Conservation (phyloP, 2,329 filamentous ascomycete species). For the Cadophora sp. region DNA sequence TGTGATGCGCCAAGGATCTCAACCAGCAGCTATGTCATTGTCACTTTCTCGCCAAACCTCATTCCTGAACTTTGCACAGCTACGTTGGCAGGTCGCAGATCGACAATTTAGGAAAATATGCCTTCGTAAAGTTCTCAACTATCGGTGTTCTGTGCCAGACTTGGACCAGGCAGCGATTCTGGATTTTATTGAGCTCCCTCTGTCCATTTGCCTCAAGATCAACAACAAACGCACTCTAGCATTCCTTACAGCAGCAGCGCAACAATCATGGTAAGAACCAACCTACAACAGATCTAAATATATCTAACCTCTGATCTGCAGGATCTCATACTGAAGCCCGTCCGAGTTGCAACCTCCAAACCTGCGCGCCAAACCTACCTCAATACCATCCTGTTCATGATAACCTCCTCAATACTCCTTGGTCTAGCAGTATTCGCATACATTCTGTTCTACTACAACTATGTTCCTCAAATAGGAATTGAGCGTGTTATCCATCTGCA, state of each 20-base stretch:
- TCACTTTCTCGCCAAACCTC: constrained; percentile 7
- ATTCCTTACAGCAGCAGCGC: constrained; percentile 6
- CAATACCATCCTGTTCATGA: constrained; percentile 51
- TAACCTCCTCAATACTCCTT: constrained; percentile 60
- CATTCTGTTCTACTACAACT: constrained; percentile 70
- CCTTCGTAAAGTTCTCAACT: background rate
- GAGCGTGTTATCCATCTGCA: constrained; percentile 69
- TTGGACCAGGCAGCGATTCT: background rate
- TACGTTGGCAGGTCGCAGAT: background rate
- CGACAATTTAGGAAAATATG: background rate
- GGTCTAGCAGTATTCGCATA: constrained; percentile 66
- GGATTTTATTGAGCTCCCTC: background rate
- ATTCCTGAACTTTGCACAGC: background rate
- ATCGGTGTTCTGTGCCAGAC: background rate
- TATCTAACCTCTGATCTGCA: constrained; percentile 42
- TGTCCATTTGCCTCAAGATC: background rate
- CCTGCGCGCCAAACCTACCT: constrained; percentile 70
- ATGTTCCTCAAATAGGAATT: constrained; percentile 70
- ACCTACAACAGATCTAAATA: background rate
- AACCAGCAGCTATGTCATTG: constrained; percentile 1
- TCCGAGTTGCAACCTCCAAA: constrained; percentile 63
- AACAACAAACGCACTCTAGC: constrained; percentile 8
- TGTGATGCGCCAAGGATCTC: constrained; percentile 9
- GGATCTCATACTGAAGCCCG: constrained; percentile 59
- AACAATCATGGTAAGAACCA: constrained; percentile 24